A percentile compares a stretch with the other conserved stretches of the same genome.
phyloP scores from a whole-genome alignment of 495 filamentous ascomycete genomes.

The Oleoguttula mirabilis region DNA sequence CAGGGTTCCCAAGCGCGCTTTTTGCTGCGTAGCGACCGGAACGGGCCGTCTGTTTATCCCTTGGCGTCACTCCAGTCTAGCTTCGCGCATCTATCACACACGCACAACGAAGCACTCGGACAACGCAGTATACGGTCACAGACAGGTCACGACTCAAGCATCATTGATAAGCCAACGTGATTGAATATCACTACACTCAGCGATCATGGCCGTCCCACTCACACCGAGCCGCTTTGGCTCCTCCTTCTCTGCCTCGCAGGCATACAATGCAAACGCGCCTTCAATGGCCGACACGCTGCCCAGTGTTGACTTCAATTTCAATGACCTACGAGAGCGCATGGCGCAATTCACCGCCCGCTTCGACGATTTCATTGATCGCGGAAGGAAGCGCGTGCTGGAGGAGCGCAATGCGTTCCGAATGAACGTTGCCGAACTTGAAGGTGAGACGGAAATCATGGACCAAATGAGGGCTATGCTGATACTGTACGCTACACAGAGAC shows the following conservation, averaged over 20 bases:
- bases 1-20: no score
- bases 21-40: no score
- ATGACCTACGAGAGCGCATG: constrained; percentile 91
- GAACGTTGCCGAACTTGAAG: constrained; percentile 79
- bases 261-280: constrained; percentile 36
- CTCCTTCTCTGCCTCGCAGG: constrained; percentile 16
- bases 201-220: constrained; percentile 38
- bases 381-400: constrained; percentile 75
- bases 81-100: neutral
- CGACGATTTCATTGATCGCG: constrained; percentile 85
- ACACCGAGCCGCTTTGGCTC: constrained; percentile 26
- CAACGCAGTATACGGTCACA: no score
- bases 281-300: constrained; percentile 75
- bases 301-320: constrained; percentile 89
- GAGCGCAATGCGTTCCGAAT: constrained; percentile 89
- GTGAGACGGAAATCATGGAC: constrained; percentile 41
- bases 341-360: constrained; percentile 82
- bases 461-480: neutral
- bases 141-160: no score
- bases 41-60: neutral
- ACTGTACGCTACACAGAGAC: constrained; percentile 31
- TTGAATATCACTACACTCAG: no score
- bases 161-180: no score
- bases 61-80: neutral
- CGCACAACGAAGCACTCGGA: no score